phyloP scores from a whole-genome alignment of 1,139 yeast genomes.

The Geotrichum cucujoidarum region DNA sequence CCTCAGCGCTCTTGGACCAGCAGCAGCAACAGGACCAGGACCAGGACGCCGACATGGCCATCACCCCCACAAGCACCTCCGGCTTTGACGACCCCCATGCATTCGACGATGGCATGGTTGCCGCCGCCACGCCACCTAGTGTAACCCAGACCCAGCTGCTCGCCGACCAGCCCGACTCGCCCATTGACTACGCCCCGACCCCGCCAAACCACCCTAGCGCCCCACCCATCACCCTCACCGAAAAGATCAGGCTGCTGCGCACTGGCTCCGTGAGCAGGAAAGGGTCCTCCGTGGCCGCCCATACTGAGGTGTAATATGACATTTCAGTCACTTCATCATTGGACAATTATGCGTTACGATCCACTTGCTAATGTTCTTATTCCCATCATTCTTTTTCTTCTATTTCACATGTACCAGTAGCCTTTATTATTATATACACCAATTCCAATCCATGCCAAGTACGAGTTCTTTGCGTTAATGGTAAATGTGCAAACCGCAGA shows the following conservation, averaged over 20 bases:
- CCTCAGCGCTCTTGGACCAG: slow-evolving; percentile 20
- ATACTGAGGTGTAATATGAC: too few relatives aligned
- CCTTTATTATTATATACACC: too few relatives aligned
- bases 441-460: too few relatives aligned
- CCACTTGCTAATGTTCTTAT: too few relatives aligned
- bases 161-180: not conserved
- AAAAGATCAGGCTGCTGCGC: slow-evolving; percentile 31
- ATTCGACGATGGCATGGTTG: not conserved
- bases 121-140: not conserved
- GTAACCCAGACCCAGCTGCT: slow-evolving; percentile 5
- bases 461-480: too few relatives aligned
- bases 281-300: not conserved
- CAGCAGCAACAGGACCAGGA: too few relatives aligned
- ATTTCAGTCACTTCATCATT: too few relatives aligned
- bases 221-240: slow-evolving; percentile 33
- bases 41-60: not conserved
- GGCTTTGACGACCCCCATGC: not conserved
- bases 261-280: slow-evolving; percentile 28
- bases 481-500: slow-evolving; percentile 14
- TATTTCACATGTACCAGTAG: not conserved
- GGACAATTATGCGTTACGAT: too few relatives aligned
- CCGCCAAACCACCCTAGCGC: slow-evolving; percentile 31
- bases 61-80: not conserved
- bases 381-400: not conserved
- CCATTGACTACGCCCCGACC: slow-evolving; percentile 6